Evolutionary conservation across 1,139 yeast genomes (phyloP).

Genomic region (Hemisphaericaspora subhashii): DNA sequence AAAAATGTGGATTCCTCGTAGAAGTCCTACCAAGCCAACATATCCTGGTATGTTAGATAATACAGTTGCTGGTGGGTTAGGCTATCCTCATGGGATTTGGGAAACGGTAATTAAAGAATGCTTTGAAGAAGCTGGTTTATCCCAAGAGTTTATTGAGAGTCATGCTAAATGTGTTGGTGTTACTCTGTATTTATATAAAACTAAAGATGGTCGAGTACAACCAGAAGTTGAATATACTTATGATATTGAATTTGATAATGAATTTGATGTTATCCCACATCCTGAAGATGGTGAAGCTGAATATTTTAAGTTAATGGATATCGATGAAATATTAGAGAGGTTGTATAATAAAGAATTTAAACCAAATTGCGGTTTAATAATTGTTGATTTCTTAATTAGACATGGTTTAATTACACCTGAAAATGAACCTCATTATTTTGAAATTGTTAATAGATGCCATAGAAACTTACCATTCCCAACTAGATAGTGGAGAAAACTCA

Average conservation of each 20-base stretch:
- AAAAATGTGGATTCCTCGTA: slow-evolving; percentile 81
- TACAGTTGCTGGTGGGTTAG: slow-evolving; percentile 93
- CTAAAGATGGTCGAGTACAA: slow-evolving; percentile 61
- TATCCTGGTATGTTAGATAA: slow-evolving; percentile 91
- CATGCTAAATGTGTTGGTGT: slow-evolving; percentile 60
- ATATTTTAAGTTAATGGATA: slow-evolving; percentile 60
- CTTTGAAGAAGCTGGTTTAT: slow-evolving; percentile 86
- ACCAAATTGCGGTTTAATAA: slow-evolving; percentile 82
- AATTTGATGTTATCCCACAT: slow-evolving; percentile 49
- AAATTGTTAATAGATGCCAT: slow-evolving; percentile 61
- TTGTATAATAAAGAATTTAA: slow-evolving; percentile 65
- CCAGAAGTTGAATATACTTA: slow-evolving; percentile 86
- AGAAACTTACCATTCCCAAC: slow-evolving; percentile 72
- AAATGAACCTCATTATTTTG: slow-evolving; percentile 60
- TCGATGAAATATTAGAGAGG: slow-evolving; percentile 54
- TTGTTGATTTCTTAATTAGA: slow-evolving; percentile 81
- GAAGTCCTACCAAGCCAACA: slow-evolving; percentile 77
- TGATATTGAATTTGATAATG: slow-evolving; percentile 61
- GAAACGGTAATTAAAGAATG: slow-evolving; percentile 87
- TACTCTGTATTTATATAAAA: slow-evolving; percentile 61
- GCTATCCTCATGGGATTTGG: slow-evolving; percentile 70
- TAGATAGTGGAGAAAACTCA: slow-evolving; percentile 5
- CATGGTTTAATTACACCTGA: slow-evolving; percentile 68
- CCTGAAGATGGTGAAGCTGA: slow-evolving; percentile 90
- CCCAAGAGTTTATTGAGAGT: slow-evolving; percentile 45